Evolutionary conservation across 108 stramenopile genomes (phyloP), one percentile per base, ranked within the genome.

Genomic region (Cylindrotheca fusiformis): DNA sequence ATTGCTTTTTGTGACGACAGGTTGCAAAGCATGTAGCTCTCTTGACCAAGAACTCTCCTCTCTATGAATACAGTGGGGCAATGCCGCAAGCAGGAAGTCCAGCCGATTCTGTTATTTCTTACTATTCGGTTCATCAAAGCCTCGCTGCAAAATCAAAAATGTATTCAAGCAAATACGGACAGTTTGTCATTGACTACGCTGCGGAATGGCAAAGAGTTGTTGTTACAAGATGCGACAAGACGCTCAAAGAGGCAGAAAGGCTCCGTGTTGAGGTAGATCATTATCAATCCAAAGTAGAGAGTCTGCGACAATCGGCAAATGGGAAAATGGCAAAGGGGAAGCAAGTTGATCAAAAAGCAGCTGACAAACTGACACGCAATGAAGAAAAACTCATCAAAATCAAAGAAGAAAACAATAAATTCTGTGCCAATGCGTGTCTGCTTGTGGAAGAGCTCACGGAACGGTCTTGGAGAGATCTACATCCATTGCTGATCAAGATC

Each of bases 191-290:
- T 23, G 78, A 80, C 26, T 91, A 91, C 59, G 86, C 75, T 18
- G 41, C 75, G 8, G 87, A 91, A 58, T 91, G 90, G 90, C 84
- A 91, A 54, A 85, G 84, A 52, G 79, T 86, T 10, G 62, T 91
- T 0, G 72, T 72, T 33, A 78, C 78, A 3, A 75, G 90, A 26
- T 74, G 88, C 18, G 50, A 65, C 21, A 60, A 45, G 1, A 77
- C 72, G 21, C 56, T 88, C n/a, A 80, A 76, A 56, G 74, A 80
- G 49, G 78, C 81, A 4, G 85, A 91, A 62, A 63, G 74, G 55
- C 58, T 83, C 4, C 90, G 90, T 8, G 71, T 83, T 1, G 90
- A 91, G 54, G 55, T 86, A 51, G 83, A 88, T 72, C 90, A 91
- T 49, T 91, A 91, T 52, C 83, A 81, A 32, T 46, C 54, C 23